Evolutionary conservation across 2,329 filamentous ascomycete genomes (phyloP), one percentile per base, ranked within the genome.

Genomic region (Huntiella bhutanensis): DNA sequence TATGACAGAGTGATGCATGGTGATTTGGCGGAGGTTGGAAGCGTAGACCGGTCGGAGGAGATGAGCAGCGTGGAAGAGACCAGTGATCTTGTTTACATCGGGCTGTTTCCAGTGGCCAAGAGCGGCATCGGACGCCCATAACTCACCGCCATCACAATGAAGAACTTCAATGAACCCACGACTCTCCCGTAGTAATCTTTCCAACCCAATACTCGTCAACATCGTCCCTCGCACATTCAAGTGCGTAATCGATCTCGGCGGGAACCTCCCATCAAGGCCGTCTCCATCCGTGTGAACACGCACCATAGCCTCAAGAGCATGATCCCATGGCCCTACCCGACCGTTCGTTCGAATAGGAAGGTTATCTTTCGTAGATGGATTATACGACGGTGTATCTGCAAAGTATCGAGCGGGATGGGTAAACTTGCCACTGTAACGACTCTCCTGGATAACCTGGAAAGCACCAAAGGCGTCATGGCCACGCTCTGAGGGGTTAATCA

Each of bases 1-100:
- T 4, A 78, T 64, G 2, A 77, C 52, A 0, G 73, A 77, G 54
- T 79, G 75, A 44, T 79, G 75, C 4, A 75, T 59, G 10, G 68
- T 65, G 1, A 78, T 57, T 1, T 60, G 60, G 32, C 68, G 65
- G 4, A 78, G 59, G 51, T 71, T 71, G 1, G 68, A 66, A 1
- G 69, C 71, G 43, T 70, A 58, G 0, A 69, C 65, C 0, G 72
- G 71, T 0, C 72, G 64, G 46, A 74, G 66, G 6, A 69, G 52
- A 52, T 73, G 62, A 1, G 64, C 58, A 4, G 60, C 58, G 5
- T 67, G 66, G 7, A 69, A 52, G 5, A 69, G 56, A 12, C 70
- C 71, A 13, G 51, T 55, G 11, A 41, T 13, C 12, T 16, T 32
- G 15, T n/a, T 15, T 7, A n/a, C 17, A 17, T 28, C 11, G 22